A percentile compares a stretch with the other conserved stretches of the same genome.
Conservation (phyloP, 2,329 filamentous ascomycete species). For the Elsinoe australis region DNA sequence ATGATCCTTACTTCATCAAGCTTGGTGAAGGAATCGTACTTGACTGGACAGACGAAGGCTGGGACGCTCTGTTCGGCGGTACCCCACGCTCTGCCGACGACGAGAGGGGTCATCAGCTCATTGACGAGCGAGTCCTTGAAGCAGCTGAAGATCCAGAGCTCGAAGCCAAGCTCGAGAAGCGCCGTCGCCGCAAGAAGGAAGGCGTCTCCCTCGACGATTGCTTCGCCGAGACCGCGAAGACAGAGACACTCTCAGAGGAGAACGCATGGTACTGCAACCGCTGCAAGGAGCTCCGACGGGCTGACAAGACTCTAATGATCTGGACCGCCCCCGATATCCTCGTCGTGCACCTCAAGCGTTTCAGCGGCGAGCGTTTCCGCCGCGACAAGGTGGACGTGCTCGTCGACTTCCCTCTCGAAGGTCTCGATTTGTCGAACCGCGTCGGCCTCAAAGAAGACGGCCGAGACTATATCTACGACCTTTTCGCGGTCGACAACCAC, state of each 20-base stretch:
- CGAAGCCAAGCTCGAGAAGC: conserved; percentile 53
- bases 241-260: conserved; percentile 86
- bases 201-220: conserved; percentile 86
- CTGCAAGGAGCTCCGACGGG: conserved; percentile 87
- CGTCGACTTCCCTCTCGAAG: conserved; percentile 86
- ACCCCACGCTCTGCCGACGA: conserved; percentile 38
- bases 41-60: conserved; percentile 70
- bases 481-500: conserved; percentile 94
- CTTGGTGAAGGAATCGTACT: conserved; percentile 79
- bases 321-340: conserved; percentile 96
- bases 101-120: conserved; percentile 54
- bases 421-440: conserved; percentile 70
- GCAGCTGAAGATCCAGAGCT: conserved; percentile 53
- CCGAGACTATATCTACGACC: conserved; percentile 79
- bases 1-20: conserved; percentile 47
- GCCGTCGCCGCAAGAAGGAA: conserved; percentile 58
- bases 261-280: conserved; percentile 97
- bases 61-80: conserved; percentile 60
- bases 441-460: conserved; percentile 73
- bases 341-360: conserved; percentile 90
- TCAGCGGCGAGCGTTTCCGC: conserved; percentile 73
- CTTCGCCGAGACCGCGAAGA: conserved; percentile 87
- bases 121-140: conserved; percentile 47
- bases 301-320: conserved; percentile 92
- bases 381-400: conserved; percentile 85